Conservation (phyloP, 2,329 filamentous ascomycete species). For the Exserohilum turcica region DNA sequence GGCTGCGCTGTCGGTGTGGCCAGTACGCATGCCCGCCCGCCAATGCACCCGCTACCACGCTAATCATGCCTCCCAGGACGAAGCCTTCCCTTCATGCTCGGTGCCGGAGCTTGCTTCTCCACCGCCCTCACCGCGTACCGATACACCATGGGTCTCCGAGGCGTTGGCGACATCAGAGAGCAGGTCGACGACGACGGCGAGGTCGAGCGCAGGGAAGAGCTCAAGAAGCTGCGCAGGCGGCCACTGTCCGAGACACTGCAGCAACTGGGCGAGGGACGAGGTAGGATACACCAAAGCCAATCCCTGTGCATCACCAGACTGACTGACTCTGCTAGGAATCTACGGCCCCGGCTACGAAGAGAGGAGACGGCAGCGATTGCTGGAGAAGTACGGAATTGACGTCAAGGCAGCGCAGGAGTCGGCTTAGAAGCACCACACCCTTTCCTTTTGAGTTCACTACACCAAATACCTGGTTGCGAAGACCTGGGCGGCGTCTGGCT, state of each 20-base stretch:
- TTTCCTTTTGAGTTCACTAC: slow-evolving; percentile 32
- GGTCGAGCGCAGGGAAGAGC: slow-evolving; percentile 73
- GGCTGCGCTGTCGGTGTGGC: slow-evolving; percentile 74
- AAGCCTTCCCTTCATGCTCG: slow-evolving; percentile 72
- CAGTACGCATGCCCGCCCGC: slow-evolving; percentile 59
- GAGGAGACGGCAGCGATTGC: slow-evolving; percentile 77
- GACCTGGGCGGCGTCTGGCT: slow-evolving; percentile 13
- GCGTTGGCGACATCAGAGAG: slow-evolving; percentile 52
- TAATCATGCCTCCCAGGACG: slow-evolving; percentile 56
- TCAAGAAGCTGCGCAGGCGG: slow-evolving; percentile 75
- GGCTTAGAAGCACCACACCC: slow-evolving; percentile 15
- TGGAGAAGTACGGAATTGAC: slow-evolving; percentile 87
- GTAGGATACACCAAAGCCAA: slow-evolving; percentile 54
- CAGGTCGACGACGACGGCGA: slow-evolving; percentile 70
- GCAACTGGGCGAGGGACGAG: slow-evolving; percentile 84
- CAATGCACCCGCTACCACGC: slow-evolving; percentile 15
- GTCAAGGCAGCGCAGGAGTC: slow-evolving; percentile 54
- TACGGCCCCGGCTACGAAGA: slow-evolving; percentile 82
- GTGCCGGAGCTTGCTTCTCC: slow-evolving; percentile 66
- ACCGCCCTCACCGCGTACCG: slow-evolving; percentile 67
- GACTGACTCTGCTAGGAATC: slow-evolving; percentile 65
- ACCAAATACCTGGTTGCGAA: slow-evolving; percentile 18
- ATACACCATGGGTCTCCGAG: slow-evolving; percentile 68
- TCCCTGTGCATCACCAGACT: slow-evolving; percentile 14
- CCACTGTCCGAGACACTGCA: slow-evolving; percentile 79